Percentiles rank a stretch among this genome's conserved stretches.
Conservation (phyloP, 2,329 filamentous ascomycete species). For the Neophaeococcomyces mojaviensis region DNA sequence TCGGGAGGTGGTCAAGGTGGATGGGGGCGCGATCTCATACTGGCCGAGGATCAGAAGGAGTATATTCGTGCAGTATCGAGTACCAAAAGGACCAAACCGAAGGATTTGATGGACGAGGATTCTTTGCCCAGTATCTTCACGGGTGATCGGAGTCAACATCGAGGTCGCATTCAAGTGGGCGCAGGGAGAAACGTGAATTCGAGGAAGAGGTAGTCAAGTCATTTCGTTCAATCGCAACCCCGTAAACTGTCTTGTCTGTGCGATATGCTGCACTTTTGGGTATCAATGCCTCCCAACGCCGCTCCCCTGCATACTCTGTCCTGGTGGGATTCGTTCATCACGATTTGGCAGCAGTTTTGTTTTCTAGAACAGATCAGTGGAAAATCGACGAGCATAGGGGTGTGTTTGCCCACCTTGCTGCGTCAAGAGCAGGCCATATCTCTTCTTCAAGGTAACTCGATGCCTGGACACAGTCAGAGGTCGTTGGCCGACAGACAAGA, state of each 20-base stretch:
- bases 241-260: neutral
- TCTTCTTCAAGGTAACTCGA: slow-evolving; percentile 87
- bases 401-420: slow-evolving; percentile 57
- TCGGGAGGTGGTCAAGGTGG: slow-evolving; percentile 72
- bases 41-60: slow-evolving; percentile 96
- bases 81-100: slow-evolving; percentile 60
- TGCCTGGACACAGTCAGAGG: slow-evolving; percentile 49
- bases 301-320: neutral
- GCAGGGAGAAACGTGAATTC: slow-evolving; percentile 83
- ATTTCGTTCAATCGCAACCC: neutral
- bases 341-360: slow-evolving; percentile 10
- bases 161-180: slow-evolving; percentile 69
- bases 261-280: slow-evolving; percentile 3
- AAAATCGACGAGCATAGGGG: neutral
- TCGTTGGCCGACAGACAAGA: neutral
- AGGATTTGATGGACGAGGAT: slow-evolving; percentile 91
- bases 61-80: slow-evolving; percentile 59
- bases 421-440: slow-evolving; percentile 80
- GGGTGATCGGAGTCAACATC: slow-evolving; percentile 60
- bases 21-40: slow-evolving; percentile 76
- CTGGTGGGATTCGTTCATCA: neutral
- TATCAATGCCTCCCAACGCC: slow-evolving; percentile 10
- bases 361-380: slow-evolving; percentile 15
- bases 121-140: slow-evolving; percentile 79
- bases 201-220: slow-evolving; percentile 43